Conservation (phyloP, 176 grass and related monocot species). For the Zizania latifolia region DNA sequence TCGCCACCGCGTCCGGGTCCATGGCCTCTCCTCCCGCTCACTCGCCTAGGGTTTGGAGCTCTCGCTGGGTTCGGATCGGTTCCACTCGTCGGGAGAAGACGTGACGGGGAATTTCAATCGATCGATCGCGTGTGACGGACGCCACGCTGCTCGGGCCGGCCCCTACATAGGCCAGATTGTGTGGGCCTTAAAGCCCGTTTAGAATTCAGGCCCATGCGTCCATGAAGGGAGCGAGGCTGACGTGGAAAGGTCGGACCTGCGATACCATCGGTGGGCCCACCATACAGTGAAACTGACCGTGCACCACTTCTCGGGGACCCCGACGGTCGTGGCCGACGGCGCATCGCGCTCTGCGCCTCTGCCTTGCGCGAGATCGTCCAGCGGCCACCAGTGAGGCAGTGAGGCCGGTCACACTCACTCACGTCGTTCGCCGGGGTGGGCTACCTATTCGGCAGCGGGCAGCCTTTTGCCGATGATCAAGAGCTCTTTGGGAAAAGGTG, state of each 20-base stretch:
- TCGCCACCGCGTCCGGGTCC: conserved; percentile 72
- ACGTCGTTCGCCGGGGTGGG: conserved; percentile 70
- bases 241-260: too few relatives aligned
- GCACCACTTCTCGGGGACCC: neutral
- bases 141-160: too few relatives aligned
- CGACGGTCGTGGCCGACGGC: too few relatives aligned
- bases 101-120: neutral
- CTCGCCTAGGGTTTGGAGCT: conserved; percentile 47
- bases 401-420: too few relatives aligned
- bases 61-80: neutral
- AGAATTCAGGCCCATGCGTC: too few relatives aligned
- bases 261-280: neutral
- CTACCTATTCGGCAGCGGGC: conserved; percentile 91
- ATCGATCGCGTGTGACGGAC: conserved; percentile 10
- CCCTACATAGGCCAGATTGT: too few relatives aligned
- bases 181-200: neutral
- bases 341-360: too few relatives aligned
- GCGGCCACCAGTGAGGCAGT: too few relatives aligned
- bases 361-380: too few relatives aligned
- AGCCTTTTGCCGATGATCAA: conserved; percentile 91
- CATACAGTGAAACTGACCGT: neutral
- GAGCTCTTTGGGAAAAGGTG: conserved; percentile 65
- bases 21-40: conserved; percentile 20
- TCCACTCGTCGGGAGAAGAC: neutral
- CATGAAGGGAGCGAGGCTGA: too few relatives aligned